These are phyloP conservation scores for Pestalotiopsis sp. DNA, from an alignment of 2,329 filamentous ascomycete genomes.

Conservation along the genomic window DNA sequence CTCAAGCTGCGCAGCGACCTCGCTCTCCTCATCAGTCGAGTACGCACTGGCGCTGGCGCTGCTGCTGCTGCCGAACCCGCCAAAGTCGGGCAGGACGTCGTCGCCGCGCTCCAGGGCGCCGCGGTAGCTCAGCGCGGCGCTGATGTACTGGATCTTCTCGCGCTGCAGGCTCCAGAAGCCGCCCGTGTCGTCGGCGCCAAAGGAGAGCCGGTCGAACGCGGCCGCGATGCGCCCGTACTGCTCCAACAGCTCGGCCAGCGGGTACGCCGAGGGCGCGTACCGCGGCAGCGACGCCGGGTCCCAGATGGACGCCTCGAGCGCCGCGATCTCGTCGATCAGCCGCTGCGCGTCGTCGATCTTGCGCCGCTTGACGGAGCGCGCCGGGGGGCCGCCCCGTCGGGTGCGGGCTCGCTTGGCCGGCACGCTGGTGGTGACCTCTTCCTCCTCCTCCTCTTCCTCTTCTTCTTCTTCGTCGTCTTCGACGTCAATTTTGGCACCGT, in stretches of 20 bases:
- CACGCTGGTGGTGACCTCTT: neutral
- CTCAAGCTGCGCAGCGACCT: neutral
- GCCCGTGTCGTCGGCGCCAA: neutral
- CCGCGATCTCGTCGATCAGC: neutral
- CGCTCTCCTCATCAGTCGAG: neutral
- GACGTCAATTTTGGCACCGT: neutral
- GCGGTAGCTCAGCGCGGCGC: neutral
- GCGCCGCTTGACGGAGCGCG: neutral
- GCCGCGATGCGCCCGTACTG: neutral
- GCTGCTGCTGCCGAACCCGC: neutral
- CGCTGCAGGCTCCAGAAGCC: neutral
- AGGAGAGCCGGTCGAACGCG: neutral
- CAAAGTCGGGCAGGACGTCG: neutral
- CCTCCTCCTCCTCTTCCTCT: neutral
- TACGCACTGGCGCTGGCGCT: no score
- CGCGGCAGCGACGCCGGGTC: neutral
- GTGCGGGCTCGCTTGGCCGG: neutral
- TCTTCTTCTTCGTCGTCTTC: neutral
- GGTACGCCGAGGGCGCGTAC: neutral
- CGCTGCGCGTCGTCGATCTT: neutral
- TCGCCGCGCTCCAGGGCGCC: neutral
- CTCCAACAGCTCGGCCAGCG: neutral
- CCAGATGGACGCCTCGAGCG: neutral
- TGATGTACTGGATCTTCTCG: neutral
- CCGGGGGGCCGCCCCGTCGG: neutral